Evolutionary conservation across 1,284 basidiomycete species (phyloP).

Genomic region (Sparassis latifolia): DNA sequence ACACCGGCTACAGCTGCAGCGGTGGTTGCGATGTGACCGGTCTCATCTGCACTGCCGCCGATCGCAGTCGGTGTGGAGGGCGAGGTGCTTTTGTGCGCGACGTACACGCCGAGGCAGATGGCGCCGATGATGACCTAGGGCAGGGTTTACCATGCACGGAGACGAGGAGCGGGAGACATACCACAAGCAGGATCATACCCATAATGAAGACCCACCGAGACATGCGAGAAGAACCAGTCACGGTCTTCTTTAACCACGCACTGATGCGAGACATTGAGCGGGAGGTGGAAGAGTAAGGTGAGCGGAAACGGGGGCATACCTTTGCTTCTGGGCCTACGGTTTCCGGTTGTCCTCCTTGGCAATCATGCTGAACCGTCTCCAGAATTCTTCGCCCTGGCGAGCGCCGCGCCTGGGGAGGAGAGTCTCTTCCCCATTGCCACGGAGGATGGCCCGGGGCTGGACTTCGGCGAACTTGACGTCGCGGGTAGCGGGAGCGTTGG

Average conservation of each 20-base stretch:
- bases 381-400: constrained; percentile 74
- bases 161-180: constrained; percentile 23
- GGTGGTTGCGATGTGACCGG: constrained; percentile 13
- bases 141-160: not conserved
- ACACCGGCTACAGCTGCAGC: constrained; percentile 6
- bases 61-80: constrained; percentile 52
- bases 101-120: constrained; percentile 53
- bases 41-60: constrained; percentile 59
- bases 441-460: constrained; percentile 44
- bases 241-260: constrained; percentile 62
- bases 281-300: too few relatives aligned
- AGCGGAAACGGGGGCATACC: constrained; percentile 27
- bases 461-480: constrained; percentile 46
- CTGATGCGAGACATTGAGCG: constrained; percentile 25
- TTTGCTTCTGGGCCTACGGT: constrained; percentile 25
- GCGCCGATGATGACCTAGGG: constrained; percentile 42
- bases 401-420: constrained; percentile 52
- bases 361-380: constrained; percentile 79
- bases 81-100: constrained; percentile 41
- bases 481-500: constrained; percentile 32
- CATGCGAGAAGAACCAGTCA: constrained; percentile 41
- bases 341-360: constrained; percentile 56
- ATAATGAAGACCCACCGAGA: constrained; percentile 66
- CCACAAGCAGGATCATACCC: constrained; percentile 51
- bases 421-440: constrained; percentile 61